phyloP scores from a whole-genome alignment of 345 rosid species.

The Fremontodendron californicum region DNA sequence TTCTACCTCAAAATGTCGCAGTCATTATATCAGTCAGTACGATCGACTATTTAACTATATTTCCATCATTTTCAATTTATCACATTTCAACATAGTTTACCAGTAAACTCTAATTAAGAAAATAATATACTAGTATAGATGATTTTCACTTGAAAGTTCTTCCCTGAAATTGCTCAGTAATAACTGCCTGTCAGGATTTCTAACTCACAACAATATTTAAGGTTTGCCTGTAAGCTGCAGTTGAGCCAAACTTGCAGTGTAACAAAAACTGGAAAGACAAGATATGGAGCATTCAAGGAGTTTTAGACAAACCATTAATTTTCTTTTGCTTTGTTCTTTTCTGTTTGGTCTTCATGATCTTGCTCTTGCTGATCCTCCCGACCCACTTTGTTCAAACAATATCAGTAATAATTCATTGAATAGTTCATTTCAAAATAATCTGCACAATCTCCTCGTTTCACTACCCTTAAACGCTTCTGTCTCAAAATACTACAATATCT shows the following conservation, averaged over 20 bases:
- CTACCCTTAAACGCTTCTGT: conserved; percentile 20
- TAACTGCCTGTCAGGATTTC: neutral
- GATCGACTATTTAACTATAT: neutral
- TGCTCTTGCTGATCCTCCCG: conserved; percentile 21
- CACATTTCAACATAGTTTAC: neutral
- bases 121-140: neutral
- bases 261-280: neutral
- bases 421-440: conserved; percentile 9
- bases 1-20: neutral
- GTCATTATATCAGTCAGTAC: neutral
- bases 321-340: neutral
- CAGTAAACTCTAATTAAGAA: neutral
- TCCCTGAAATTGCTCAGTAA: neutral
- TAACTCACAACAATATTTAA: neutral
- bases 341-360: neutral
- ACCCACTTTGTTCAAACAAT: conserved; percentile 2
- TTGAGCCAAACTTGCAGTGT: neutral
- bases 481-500: conserved; percentile 7
- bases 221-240: neutral
- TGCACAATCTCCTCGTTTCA: neutral
- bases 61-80: neutral
- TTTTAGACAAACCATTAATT: neutral
- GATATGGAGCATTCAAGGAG: neutral
- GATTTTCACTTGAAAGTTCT: neutral
- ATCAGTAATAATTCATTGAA: neutral